Evolutionary conservation across 2,329 filamentous ascomycete species (phyloP), one percentile per base, ranked within the genome.

Genomic region (Alternaria sp.): DNA sequence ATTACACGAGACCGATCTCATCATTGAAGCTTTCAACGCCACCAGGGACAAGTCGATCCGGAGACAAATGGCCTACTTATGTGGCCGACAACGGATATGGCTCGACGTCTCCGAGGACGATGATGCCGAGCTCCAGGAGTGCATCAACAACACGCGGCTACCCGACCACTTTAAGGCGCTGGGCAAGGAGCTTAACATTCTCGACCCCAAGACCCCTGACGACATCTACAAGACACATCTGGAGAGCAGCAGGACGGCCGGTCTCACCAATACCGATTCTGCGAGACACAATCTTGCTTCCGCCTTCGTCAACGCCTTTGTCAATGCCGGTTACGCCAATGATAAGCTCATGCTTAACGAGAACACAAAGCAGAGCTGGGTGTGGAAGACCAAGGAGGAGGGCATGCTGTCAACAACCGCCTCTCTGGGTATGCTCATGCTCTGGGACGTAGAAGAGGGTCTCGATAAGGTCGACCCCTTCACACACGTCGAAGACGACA

Each of bases 211-310:
- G 84, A 92, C 93, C 46, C 96, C 95, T 0, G 96, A 99, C 78
- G 96, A 99, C 75, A 99, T 99, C 74, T 99, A 99, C 87, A 99
- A 99, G 85, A 97, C 94, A 77, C 96, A 99, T 81, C 87, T 99
- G 6, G 96, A 99, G 82, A 98, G 92, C 83, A 97, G 91, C 74
- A 89, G 96, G 65, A 96, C 96, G 57, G 93, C 93, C 23, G 94
- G 94, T 37, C 88, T 97, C 82, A 97, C 95, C 11, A 97, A 97
- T 78, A 89, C 96, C 50, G 96, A 99, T 78, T 99, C 96, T 10
- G 94, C 95, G 28, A 88, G 94, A 73, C 95, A 99, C 84, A 99
- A 99, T 76, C 87, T 99, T 64, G 94, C 96, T 5, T 96, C 95
- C 58, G 94, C 91, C 5, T 98, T 99, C 71, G 96, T 99, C 68